These are phyloP conservation scores for Phytophthora palmivora DNA, from an alignment of 352 stramenopile genomes.

Conservation along the genomic window DNA sequence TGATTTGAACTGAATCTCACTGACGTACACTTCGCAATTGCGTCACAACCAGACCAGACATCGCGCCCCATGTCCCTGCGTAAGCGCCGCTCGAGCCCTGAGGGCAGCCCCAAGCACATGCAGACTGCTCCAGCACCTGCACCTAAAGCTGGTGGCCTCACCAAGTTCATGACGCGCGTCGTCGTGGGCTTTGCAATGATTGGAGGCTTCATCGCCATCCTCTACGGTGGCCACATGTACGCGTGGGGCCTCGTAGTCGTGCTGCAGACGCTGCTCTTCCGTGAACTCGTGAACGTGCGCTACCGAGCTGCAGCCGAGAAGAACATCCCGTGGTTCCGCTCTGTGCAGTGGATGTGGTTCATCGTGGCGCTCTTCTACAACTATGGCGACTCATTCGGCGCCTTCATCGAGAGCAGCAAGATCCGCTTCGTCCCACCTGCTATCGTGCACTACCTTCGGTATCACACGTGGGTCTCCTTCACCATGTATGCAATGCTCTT, in stretches of 20 bases:
- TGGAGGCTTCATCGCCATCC: constrained; percentile 67
- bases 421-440: constrained; percentile 79
- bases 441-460: constrained; percentile 90
- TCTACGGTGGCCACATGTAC: constrained; percentile 87
- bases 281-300: constrained; percentile 98
- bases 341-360: constrained; percentile 98
- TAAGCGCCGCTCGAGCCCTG: constrained; percentile 53
- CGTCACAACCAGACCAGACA: constrained; percentile 15
- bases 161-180: constrained; percentile 79
- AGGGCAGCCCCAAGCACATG: constrained; percentile 23
- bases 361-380: constrained; percentile 97
- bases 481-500: constrained; percentile 95
- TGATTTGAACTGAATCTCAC: constrained; percentile 4
- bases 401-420: constrained; percentile 88
- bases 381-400: constrained; percentile 90
- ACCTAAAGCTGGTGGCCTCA: constrained; percentile 41
- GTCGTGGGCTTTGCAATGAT: constrained; percentile 84
- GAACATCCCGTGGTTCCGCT: constrained; percentile 98
- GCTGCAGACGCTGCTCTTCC: constrained; percentile 92
- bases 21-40: constrained; percentile 8
- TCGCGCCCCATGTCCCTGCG: constrained; percentile 34
- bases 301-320: constrained; percentile 95
- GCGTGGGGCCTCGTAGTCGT: constrained; percentile 86
- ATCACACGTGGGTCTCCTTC: constrained; percentile 94
- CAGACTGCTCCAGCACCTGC: constrained; percentile 17